Evolutionary conservation across 305 asterid species (phyloP).

Genomic region (Solanum hybrid): DNA sequence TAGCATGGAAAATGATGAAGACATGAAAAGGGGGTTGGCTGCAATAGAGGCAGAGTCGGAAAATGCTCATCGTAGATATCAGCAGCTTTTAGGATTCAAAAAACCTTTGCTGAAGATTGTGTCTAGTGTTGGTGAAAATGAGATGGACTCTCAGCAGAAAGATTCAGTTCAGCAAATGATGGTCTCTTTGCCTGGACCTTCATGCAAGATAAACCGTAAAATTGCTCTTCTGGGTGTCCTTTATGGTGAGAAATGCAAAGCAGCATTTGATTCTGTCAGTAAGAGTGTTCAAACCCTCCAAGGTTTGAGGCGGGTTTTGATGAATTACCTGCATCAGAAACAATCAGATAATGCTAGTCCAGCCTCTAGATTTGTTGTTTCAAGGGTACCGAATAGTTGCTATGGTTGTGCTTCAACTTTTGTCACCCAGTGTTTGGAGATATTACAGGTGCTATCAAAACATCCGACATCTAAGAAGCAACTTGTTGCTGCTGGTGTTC

Average conservation of each 20-base stretch:
- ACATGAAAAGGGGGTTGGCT: slow-evolving; percentile 91
- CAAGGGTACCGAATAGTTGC: slow-evolving; percentile 91
- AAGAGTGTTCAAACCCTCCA: slow-evolving; percentile 99
- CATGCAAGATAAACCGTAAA: slow-evolving; percentile 97
- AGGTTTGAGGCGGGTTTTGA: slow-evolving; percentile 90
- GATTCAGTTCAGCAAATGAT: slow-evolving; percentile 99
- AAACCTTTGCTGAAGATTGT: slow-evolving; percentile 96
- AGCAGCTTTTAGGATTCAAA: slow-evolving; percentile 98
- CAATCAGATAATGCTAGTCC: slow-evolving; percentile 64
- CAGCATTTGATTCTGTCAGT: slow-evolving; percentile 99
- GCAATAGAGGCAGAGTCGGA: slow-evolving; percentile 98
- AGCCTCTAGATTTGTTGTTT: slow-evolving; percentile 81
- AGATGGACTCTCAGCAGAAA: slow-evolving; percentile 99
- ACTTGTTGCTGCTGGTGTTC: slow-evolving; percentile 88
- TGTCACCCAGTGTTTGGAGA: slow-evolving; percentile 93
- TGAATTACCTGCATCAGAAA: slow-evolving; percentile 93
- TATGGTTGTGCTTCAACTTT: slow-evolving; percentile 97
- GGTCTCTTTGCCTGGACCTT: slow-evolving; percentile 98
- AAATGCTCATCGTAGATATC: slow-evolving; percentile 96
- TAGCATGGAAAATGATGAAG: slow-evolving; percentile 98
- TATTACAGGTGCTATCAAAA: slow-evolving; percentile 82
- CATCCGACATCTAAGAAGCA: slow-evolving; percentile 80
- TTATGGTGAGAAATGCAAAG: slow-evolving; percentile 99
- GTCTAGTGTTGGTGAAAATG: slow-evolving; percentile 96
- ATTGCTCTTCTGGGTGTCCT: slow-evolving; percentile 99